Evolutionary conservation across 2,329 filamentous ascomycete species (phyloP), one percentile per base, ranked within the genome.

Genomic region (Colletotrichum truncatum): DNA sequence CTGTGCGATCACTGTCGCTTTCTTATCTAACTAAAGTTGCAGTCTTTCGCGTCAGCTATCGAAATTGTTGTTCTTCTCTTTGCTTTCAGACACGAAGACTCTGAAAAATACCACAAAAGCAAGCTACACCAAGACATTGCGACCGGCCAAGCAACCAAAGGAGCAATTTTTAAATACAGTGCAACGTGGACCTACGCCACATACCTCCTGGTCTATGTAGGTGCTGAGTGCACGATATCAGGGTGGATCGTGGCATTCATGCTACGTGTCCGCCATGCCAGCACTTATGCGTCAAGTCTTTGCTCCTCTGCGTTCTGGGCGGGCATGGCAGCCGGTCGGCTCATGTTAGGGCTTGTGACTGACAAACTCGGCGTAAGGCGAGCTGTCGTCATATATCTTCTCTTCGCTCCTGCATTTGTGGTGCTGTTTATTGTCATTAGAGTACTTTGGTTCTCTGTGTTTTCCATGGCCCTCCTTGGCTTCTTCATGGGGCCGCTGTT

Each of bases 21-120:
- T 4, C 14, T 0, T 23, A 9, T 12, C 16, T 9, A 36, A 25
- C 6, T 25, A 3, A 6, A 10, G 4, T 6, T 0, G 5, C 6
- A 66, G 66, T 23, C 48, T 43, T 87, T 78, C 6, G 74, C 86
- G 41, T 83, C 87, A 0, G 80, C 75, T 1, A 66, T 89, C 25
- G 90, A 93, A 72, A 73, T 90, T 4, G 55, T 78, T 3, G 76
- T 84, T 2, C 84, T 84, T 1, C 72, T 80, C 2, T 70, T 77
- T 23, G 83, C 87, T 2, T 94, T 94, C 75, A 91, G 91, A 87
- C 72, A 69, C 4, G 87, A 87, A 25, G 88, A 84, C 0, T 89
- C 84, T 2, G 77, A 77, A 7, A 81, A 80, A 2, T 91, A 91
- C 73, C 84, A 86, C 51, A 80, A 71, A 4, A 64, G 57, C 12